phyloP scores from a whole-genome alignment of 2,329 filamentous ascomycete genomes.

The Fusarium lyarnte region DNA sequence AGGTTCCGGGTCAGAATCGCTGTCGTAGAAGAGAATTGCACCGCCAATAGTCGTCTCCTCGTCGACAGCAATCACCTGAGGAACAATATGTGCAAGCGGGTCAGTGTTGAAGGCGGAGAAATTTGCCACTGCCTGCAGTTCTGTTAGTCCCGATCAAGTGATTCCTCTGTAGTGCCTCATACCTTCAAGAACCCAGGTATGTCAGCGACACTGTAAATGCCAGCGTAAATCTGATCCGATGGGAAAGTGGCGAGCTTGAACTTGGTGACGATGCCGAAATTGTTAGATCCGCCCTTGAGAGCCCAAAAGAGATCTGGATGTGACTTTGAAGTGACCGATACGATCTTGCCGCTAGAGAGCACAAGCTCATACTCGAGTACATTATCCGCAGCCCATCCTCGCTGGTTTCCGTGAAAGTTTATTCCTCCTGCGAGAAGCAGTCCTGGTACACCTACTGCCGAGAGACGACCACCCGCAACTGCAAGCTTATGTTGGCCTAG shows the following conservation, averaged over 20 bases:
- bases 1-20: conserved; percentile 14
- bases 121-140: conserved; percentile 14
- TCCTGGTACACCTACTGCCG: conserved; percentile 30
- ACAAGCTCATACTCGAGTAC: conserved; percentile 54
- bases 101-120: conserved; percentile 30
- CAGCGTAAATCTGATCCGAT: conserved; percentile 17
- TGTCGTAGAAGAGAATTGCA: conserved; percentile 27
- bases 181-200: conserved; percentile 19
- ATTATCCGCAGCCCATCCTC: conserved; percentile 44
- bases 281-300: conserved; percentile 49
- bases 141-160: neutral
- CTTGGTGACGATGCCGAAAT: conserved; percentile 50
- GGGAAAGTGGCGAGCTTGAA: conserved; percentile 43
- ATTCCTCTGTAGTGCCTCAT: rapidly evolving
- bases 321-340: conserved; percentile 49
- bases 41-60: conserved; percentile 23
- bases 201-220: conserved; percentile 18
- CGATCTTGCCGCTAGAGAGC: conserved; percentile 50
- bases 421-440: conserved; percentile 30
- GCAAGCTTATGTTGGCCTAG: conserved; percentile 12
- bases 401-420: conserved; percentile 38
- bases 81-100: conserved; percentile 25
- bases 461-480: conserved; percentile 27
- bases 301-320: conserved; percentile 50
- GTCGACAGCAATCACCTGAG: conserved; percentile 20